Conservation (phyloP, 2,329 filamentous ascomycete species). For the Claviceps citrina region DNA sequence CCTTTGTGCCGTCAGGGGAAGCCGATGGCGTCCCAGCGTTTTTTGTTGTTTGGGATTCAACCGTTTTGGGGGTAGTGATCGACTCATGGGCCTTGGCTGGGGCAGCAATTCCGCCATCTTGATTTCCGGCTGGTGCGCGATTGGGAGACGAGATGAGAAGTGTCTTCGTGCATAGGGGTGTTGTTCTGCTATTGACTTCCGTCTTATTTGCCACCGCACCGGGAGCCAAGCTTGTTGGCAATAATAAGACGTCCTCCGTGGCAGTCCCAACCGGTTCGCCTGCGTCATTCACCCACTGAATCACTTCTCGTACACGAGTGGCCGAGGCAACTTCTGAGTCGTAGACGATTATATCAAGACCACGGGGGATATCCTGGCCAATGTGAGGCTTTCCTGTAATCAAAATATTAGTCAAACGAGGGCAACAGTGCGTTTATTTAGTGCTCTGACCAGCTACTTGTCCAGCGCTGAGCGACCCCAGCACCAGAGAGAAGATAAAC, state of each 20-base stretch:
- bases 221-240: slow-evolving; percentile 6
- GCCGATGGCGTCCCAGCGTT: background rate
- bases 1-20: background rate
- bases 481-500: slow-evolving; percentile 1
- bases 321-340: slow-evolving; percentile 22
- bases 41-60: background rate
- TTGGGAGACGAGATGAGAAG: background rate
- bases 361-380: background rate
- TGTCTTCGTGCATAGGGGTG: slow-evolving; percentile 3
- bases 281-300: slow-evolving; percentile 45
- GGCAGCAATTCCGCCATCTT: background rate
- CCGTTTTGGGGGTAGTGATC: background rate
- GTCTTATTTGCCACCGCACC: slow-evolving; percentile 1
- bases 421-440: background rate
- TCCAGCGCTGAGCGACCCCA: background rate
- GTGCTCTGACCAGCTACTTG: slow-evolving; percentile 1
- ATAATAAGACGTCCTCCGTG: slow-evolving; percentile 20
- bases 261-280: slow-evolving; percentile 34
- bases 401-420: background rate
- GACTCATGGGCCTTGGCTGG: background rate
- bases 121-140: background rate
- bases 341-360: slow-evolving; percentile 18
- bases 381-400: background rate
- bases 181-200: background rate
- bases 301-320: slow-evolving; percentile 30